These are phyloP conservation scores for Friedmanniomyces endolithicus DNA, from an alignment of 495 filamentous ascomycete genomes.

Conservation along the genomic window DNA sequence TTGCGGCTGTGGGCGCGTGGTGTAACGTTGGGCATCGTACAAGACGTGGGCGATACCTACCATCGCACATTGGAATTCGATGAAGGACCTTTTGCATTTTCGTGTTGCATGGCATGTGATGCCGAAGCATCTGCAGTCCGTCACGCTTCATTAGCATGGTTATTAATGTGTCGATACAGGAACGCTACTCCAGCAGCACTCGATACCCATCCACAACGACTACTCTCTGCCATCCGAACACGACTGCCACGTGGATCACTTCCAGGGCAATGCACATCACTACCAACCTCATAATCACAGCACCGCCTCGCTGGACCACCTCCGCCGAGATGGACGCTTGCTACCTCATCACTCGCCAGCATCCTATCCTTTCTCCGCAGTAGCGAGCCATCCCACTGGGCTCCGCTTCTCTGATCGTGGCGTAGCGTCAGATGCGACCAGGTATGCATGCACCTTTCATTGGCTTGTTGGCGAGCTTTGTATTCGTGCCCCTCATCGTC, in stretches of 20 bases:
- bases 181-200: conserved; percentile 25
- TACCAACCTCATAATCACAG: conserved; percentile 20
- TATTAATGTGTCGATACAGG: conserved; percentile 10
- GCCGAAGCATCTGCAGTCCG: not conserved
- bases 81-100: not conserved
- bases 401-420: conserved; percentile 23
- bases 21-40: conserved; percentile 11
- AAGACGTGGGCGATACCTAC: not conserved
- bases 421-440: conserved; percentile 23
- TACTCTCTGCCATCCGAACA: conserved; percentile 26
- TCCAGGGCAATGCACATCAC: conserved; percentile 28
- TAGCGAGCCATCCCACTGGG: conserved; percentile 5
- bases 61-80: not conserved
- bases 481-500: conserved; percentile 20
- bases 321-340: conserved; percentile 24
- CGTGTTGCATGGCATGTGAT: too few species aligned
- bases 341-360: conserved; percentile 14
- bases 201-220: conserved; percentile 23
- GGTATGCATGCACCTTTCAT: conserved; percentile 23
- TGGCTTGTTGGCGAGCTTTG: conserved; percentile 4
- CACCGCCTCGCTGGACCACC: conserved; percentile 20
- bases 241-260: conserved; percentile 25
- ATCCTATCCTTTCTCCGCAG: conserved; percentile 9
- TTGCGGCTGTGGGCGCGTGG: not conserved
- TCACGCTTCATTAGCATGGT: too few species aligned